Evolutionary conservation across 768 basidiomycete species (phyloP).

Genomic region (Coprinopsis sp.): DNA sequence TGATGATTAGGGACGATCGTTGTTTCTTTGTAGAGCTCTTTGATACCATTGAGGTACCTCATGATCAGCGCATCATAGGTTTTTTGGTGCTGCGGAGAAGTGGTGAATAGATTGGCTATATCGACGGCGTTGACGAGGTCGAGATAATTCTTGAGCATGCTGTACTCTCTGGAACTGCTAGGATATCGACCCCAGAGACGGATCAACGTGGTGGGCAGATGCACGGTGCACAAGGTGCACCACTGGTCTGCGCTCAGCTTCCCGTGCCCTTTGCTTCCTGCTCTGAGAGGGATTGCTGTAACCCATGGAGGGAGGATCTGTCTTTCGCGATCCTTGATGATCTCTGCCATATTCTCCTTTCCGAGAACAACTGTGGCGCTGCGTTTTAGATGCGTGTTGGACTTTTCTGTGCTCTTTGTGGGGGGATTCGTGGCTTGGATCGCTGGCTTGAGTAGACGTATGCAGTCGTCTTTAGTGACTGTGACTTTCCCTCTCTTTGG

Average conservation of each 20-base stretch:
- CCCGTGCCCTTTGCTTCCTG: conserved; percentile 14
- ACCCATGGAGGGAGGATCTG: conserved; percentile 17
- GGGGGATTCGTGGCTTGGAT: too few species aligned
- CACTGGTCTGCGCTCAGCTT: conserved; percentile 32
- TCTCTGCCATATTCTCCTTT: too few species aligned
- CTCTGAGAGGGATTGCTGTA: conserved; percentile 9
- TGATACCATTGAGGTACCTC: conserved; percentile 19
- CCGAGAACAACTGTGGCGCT: too few species aligned
- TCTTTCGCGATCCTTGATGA: too few species aligned
- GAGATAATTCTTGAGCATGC: conserved; percentile 23
- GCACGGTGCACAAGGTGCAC: conserved; percentile 19
- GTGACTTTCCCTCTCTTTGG: too few species aligned
- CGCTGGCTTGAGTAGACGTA: too few species aligned
- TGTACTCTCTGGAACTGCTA: background rate
- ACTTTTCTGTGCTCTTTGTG: too few species aligned
- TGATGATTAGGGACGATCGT: conserved; percentile 27
- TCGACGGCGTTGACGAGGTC: conserved; percentile 24
- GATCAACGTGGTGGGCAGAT: conserved; percentile 24
- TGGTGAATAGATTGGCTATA: conserved; percentile 16
- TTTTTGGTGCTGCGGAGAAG: conserved; percentile 12
- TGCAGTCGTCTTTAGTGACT: too few species aligned
- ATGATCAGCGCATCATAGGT: conserved; percentile 20
- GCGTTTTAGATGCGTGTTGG: too few species aligned
- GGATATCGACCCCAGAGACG: conserved; percentile 21
- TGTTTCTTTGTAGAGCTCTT: conserved; percentile 15